A percentile compares a stretch with the other conserved stretches of the same genome.
phyloP scores from a whole-genome alignment of 2,329 filamentous ascomycete genomes.

The Beauveria asiatica region DNA sequence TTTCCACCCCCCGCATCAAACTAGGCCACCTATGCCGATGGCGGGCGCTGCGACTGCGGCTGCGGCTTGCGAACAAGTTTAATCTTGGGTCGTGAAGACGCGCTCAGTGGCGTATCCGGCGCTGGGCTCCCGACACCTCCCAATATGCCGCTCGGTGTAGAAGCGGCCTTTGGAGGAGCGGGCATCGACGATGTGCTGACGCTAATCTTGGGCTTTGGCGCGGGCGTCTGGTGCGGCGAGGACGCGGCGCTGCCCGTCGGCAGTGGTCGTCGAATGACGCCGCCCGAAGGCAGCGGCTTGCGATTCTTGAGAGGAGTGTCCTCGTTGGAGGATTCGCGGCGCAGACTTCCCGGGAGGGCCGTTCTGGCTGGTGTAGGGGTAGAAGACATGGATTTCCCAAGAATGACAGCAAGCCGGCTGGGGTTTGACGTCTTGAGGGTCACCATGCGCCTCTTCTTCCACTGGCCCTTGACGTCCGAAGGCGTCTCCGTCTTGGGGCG shows the following conservation, averaged over 20 bases:
- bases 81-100: constrained; percentile 24
- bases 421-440: constrained; percentile 28
- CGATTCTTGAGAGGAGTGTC: constrained; percentile 4
- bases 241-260: background rate
- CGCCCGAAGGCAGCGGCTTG: constrained; percentile 10
- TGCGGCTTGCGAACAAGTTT: constrained; percentile 30
- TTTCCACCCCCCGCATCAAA: no score
- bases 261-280: background rate
- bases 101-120: constrained; percentile 15
- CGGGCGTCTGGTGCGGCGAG: constrained; percentile 16
- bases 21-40: no score
- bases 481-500: constrained; percentile 28
- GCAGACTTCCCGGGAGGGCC: constrained; percentile 24
- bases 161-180: background rate
- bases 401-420: constrained; percentile 25
- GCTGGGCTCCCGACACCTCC: constrained; percentile 4
- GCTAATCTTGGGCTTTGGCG: constrained; percentile 21
- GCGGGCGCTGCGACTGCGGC: constrained; percentile 11
- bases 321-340: constrained; percentile 18
- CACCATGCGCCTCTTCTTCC: constrained; percentile 28
- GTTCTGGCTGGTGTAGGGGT: constrained; percentile 19
- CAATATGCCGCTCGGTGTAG: background rate
- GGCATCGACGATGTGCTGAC: constrained; percentile 17
- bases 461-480: constrained; percentile 14
- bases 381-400: constrained; percentile 21